phyloP scores from a whole-genome alignment of 768 basidiomycete genomes.

The Psilocybe azurescens region DNA sequence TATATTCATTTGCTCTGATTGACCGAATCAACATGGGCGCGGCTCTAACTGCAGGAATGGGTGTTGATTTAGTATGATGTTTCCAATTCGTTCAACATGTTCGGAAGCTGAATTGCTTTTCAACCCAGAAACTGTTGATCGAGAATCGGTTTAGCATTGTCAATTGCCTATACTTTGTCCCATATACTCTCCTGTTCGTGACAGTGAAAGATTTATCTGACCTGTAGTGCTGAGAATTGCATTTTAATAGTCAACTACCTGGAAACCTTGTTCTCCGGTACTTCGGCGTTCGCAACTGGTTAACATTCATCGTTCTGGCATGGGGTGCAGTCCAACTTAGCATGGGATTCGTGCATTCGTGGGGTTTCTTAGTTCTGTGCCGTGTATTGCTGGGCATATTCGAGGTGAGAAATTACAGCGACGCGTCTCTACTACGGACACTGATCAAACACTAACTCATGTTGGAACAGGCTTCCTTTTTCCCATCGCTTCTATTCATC shows the following conservation, averaged over 20 bases:
- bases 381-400: slow-evolving; percentile 50
- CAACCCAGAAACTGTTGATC: slow-evolving; percentile 33
- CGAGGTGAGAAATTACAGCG: slow-evolving; percentile 34
- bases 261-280: slow-evolving; percentile 48
- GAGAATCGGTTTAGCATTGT: slow-evolving; percentile 45
- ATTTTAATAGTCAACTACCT: slow-evolving; percentile 44
- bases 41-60: slow-evolving; percentile 51
- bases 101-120: neutral
- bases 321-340: slow-evolving; percentile 51
- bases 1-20: slow-evolving; percentile 48
- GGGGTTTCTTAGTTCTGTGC: slow-evolving; percentile 44
- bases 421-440: neutral
- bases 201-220: neutral
- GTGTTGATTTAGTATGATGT: slow-evolving; percentile 35
- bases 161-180: slow-evolving; percentile 49
- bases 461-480: slow-evolving; percentile 44
- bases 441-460: neutral
- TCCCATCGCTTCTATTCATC: slow-evolving; percentile 50
- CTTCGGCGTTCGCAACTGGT: slow-evolving; percentile 49
- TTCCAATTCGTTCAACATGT: neutral
- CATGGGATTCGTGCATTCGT: slow-evolving; percentile 50
- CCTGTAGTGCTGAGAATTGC: slow-evolving; percentile 3
- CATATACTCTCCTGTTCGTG: slow-evolving; percentile 48
- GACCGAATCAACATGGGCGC: slow-evolving; percentile 50
- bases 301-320: slow-evolving; percentile 43